Percentiles rank a stretch among this genome's conserved stretches.
phyloP scores from a whole-genome alignment of 2,329 filamentous ascomycete species.

The Pseudocercospora crystallina region DNA sequence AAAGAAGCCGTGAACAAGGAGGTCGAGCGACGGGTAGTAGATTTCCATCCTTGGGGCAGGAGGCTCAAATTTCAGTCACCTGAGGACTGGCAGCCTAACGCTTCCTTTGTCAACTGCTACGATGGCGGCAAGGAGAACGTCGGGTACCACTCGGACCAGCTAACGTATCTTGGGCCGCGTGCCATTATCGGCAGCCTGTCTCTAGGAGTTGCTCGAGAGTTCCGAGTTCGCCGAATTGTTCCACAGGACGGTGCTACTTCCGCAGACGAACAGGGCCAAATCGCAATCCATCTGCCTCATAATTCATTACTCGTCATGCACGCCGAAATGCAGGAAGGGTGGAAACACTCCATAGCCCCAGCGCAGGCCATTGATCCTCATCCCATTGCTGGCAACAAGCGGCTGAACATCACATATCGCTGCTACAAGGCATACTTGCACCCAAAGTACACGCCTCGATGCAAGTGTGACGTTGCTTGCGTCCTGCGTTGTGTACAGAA shows the following conservation, averaged over 20 bases:
- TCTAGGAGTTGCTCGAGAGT: constrained; percentile 88
- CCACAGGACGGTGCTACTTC: constrained; percentile 48
- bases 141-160: constrained; percentile 88
- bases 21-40: constrained; percentile 68
- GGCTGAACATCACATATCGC: constrained; percentile 93
- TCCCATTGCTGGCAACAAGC: constrained; percentile 72
- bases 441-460: constrained; percentile 74
- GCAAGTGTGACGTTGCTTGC: constrained; percentile 68
- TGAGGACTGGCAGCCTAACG: constrained; percentile 75
- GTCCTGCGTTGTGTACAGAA: constrained; percentile 76
- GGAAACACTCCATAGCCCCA: constrained; percentile 85
- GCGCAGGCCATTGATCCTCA: constrained; percentile 79
- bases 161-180: constrained; percentile 88
- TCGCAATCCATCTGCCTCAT: constrained; percentile 89
- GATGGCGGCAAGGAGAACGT: constrained; percentile 76
- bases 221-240: constrained; percentile 77
- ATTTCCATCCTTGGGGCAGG: constrained; percentile 65
- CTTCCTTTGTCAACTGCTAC: constrained; percentile 94
- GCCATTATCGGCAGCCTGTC: constrained; percentile 87
- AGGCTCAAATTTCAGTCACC: constrained; percentile 79
- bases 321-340: constrained; percentile 95
- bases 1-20: constrained; percentile 74
- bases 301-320: constrained; percentile 96
- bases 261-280: constrained; percentile 74
- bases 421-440: constrained; percentile 77